Evolutionary conservation across 805 yeast genomes (phyloP).

Genomic region (Ogataea populi-albae): DNA sequence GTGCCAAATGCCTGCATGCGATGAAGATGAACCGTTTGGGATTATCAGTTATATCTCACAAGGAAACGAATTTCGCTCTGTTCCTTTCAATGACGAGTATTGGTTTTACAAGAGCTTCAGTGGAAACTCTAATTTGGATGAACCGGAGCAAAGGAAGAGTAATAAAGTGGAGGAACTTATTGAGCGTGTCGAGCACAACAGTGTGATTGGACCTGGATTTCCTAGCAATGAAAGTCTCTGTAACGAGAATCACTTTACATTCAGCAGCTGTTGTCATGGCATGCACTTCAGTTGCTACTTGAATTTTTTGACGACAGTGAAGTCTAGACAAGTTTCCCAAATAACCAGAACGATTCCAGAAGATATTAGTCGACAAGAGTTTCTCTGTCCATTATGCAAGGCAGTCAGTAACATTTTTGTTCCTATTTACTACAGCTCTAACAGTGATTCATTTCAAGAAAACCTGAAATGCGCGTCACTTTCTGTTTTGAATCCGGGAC

Average conservation of each 20-base stretch:
- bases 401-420: conserved; percentile 80
- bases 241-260: conserved; percentile 44
- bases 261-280: conserved; percentile 89
- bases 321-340: conserved; percentile 56
- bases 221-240: conserved; percentile 36
- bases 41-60: conserved; percentile 60
- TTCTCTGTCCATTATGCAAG: conserved; percentile 88
- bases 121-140: conserved; percentile 43
- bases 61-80: conserved; percentile 56
- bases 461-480: conserved; percentile 12
- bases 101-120: conserved; percentile 67
- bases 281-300: conserved; percentile 80
- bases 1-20: conserved; percentile 70
- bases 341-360: conserved; percentile 83
- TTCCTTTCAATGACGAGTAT: conserved; percentile 61
- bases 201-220: conserved; percentile 72
- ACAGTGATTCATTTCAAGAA: conserved; percentile 28
- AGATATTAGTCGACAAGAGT: conserved; percentile 64
- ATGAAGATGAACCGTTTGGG: conserved; percentile 67
- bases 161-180: conserved; percentile 38
- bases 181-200: conserved; percentile 33
- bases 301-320: conserved; percentile 56
- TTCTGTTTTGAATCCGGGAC: conserved; percentile 14
- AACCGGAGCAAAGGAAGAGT: conserved; percentile 6
- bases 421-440: conserved; percentile 64